Evolutionary conservation across 2,329 filamentous ascomycete species (phyloP).

Genomic region (Xylariaceae sp.): DNA sequence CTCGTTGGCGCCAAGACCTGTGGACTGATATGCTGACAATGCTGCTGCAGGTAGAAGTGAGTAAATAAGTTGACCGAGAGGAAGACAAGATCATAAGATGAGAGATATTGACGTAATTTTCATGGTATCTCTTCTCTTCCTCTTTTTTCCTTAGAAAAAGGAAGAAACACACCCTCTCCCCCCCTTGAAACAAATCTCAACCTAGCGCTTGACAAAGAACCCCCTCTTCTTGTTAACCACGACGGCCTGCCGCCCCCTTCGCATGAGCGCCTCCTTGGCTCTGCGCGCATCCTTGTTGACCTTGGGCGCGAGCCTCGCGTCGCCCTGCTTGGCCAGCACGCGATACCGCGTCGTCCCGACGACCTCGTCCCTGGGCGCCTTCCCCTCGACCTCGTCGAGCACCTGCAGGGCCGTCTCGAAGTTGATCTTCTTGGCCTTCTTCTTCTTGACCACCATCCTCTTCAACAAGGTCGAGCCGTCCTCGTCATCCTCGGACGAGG

Average conservation of each 20-base stretch:
- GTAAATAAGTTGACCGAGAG: too few species aligned
- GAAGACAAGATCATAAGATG: too few species aligned
- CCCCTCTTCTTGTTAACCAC: conserved; percentile 33
- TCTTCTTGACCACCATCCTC: conserved; percentile 27
- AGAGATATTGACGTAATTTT: too few species aligned
- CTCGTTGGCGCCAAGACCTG: too few species aligned
- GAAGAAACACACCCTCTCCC: too few species aligned
- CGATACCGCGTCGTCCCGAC: conserved; percentile 52
- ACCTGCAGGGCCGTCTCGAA: conserved; percentile 37
- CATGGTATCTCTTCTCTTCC: too few species aligned
- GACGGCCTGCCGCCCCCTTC: conserved; percentile 37
- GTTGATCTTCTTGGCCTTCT: conserved; percentile 42
- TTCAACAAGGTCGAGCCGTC: conserved; percentile 20
- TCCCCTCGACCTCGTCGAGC: conserved; percentile 34
- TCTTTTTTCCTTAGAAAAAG: too few species aligned
- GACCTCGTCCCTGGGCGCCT: conserved; percentile 40
- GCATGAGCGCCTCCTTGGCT: conserved; percentile 41
- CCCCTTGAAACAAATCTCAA: too few species aligned
- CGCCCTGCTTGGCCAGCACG: conserved; percentile 39
- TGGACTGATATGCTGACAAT: too few species aligned
- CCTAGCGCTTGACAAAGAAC: conserved; percentile 38
- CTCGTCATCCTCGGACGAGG: conserved; percentile 37
- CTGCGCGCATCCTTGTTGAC: conserved; percentile 37
- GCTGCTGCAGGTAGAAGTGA: too few species aligned
- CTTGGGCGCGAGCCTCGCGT: conserved; percentile 45